Evolutionary conservation across 495 filamentous ascomycete species (phyloP).

Genomic region (Pyrenula aspistea): DNA sequence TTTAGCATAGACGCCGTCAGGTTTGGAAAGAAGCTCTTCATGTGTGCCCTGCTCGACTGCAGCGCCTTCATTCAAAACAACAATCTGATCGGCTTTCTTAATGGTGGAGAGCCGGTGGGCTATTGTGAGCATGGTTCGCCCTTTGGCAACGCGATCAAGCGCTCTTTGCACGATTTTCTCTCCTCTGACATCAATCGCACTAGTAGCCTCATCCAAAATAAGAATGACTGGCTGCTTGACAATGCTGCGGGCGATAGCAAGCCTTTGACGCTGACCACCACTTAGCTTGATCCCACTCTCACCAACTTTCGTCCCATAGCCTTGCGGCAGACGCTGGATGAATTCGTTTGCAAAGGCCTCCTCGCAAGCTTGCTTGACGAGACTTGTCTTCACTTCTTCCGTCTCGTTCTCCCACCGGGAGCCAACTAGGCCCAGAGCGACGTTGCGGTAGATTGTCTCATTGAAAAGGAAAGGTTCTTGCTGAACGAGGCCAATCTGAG

Average conservation of each 20-base stretch:
- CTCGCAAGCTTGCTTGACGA: constrained; percentile 15
- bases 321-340: constrained; percentile 18
- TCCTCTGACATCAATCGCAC: constrained; percentile 33
- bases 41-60: constrained; percentile 40
- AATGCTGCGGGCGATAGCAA: constrained; percentile 64
- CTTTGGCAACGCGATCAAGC: constrained; percentile 24
- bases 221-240: constrained; percentile 76
- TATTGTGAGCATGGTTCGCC: constrained; percentile 32
- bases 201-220: constrained; percentile 44
- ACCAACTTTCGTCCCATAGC: constrained; percentile 24
- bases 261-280: constrained; percentile 43
- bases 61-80: constrained; percentile 35
- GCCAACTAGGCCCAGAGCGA: constrained; percentile 52
- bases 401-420: constrained; percentile 43
- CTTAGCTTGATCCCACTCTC: constrained; percentile 26
- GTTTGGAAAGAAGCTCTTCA: constrained; percentile 19
- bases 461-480: constrained; percentile 66
- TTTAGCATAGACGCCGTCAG: constrained; percentile 31
- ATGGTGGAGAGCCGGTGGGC: constrained; percentile 49
- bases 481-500: constrained; percentile 54
- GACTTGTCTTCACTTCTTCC: constrained; percentile 27
- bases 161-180: constrained; percentile 37
- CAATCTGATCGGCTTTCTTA: constrained; percentile 35
- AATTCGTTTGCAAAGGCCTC: constrained; percentile 21
- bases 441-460: constrained; percentile 53